Conservation (phyloP, 2,329 filamentous ascomycete species). For the Ophiostoma sp. region DNA sequence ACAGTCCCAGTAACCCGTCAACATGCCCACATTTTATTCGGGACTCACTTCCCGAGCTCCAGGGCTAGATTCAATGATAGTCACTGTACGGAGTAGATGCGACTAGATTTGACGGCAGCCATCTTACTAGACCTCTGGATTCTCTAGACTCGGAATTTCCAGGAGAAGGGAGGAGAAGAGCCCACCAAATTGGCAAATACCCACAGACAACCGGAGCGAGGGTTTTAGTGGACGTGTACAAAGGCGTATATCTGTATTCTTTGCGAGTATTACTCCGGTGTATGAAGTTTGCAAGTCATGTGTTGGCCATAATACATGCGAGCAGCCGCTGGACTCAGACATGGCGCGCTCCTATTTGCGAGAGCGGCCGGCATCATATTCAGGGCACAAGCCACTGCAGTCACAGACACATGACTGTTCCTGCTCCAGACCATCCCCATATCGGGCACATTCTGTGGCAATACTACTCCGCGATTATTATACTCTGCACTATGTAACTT, state of each 20-base stretch:
- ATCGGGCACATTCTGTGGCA: constrained; percentile 1
- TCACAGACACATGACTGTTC: constrained; percentile 5
- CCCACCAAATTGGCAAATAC: constrained; percentile 8
- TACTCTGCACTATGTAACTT: neutral
- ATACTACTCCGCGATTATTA: neutral
- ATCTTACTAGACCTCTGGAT: neutral
- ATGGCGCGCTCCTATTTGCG: neutral
- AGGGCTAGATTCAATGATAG: neutral
- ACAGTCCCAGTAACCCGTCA: neutral
- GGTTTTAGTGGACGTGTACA: neutral
- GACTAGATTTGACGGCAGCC: neutral
- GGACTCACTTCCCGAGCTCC: neutral
- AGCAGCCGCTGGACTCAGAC: neutral
- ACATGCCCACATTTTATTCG: neutral
- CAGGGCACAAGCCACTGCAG: neutral
- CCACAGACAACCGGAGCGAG: neutral
- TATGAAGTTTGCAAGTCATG: neutral
- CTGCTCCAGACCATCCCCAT: neutral
- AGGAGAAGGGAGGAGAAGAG: neutral
- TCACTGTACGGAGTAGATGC: neutral
- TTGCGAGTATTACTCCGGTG: neutral
- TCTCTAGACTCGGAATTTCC: constrained; percentile 5
- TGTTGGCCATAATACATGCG: neutral
- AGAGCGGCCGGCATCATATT: neutral
- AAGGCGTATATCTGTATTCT: neutral